Conservation (phyloP, 139 green algal genomes). For the Chlorella sp. region DNA sequence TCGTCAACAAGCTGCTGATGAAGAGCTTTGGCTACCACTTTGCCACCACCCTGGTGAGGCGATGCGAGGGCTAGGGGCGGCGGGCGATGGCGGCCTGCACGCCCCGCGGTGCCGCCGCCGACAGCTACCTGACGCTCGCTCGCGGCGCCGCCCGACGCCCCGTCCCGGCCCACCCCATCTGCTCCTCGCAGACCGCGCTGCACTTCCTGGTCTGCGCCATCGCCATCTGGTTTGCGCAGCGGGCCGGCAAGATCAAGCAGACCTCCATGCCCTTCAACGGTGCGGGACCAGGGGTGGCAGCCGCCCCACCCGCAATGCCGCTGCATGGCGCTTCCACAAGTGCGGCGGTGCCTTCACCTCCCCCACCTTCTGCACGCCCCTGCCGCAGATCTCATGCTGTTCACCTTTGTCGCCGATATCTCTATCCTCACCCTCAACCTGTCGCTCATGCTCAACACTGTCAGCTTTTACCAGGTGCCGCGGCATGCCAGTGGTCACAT, state of each 20-base stretch:
- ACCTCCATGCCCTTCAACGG: constrained; percentile 43
- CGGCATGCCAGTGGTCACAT: no score
- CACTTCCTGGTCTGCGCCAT: constrained; percentile 69
- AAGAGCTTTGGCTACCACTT: constrained; percentile 39
- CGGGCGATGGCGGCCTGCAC: background rate
- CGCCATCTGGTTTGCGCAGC: constrained; percentile 46
- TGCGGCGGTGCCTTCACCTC: background rate
- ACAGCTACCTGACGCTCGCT: background rate
- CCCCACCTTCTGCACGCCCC: background rate
- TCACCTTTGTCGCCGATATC: constrained; percentile 63
- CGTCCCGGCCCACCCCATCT: no score
- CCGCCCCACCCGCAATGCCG: no score
- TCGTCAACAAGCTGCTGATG: constrained; percentile 72
- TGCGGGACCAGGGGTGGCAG: background rate
- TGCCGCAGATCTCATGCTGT: constrained; percentile 61
- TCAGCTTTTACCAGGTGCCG: constrained; percentile 69
- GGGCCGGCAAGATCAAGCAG: constrained; percentile 44
- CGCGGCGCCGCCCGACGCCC: background rate
- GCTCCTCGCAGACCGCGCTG: constrained; percentile 53
- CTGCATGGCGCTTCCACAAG: no score
- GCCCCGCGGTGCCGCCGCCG: background rate
- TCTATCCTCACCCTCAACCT: constrained; percentile 80
- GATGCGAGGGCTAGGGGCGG: background rate
- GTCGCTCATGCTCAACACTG: constrained; percentile 76
- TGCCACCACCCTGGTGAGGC: constrained; percentile 30